Evolutionary conservation across 192 early-diverging fungal species (phyloP), one percentile per base, ranked within the genome.

Genomic region (Obelidium mucronatum): DNA sequence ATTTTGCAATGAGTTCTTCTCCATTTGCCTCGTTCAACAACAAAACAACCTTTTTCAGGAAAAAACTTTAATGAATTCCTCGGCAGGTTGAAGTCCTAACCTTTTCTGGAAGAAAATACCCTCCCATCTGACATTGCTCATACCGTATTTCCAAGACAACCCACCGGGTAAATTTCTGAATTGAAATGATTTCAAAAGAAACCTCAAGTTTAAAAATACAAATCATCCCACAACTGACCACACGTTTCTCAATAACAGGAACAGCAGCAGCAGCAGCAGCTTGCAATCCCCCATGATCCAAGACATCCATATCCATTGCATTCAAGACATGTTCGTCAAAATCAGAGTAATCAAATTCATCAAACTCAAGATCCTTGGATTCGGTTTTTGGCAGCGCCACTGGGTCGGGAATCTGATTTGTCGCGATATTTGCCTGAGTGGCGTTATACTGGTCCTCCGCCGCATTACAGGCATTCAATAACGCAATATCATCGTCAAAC

Each of bases 131-230:
- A n/a, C 30, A 4, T 40, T 83, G 48, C 28, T 78, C 58, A 13
- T 19, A 48, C 5, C 40, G 67, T 11, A 85, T 66, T 65, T 86
- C 77, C 15, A 83, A 55, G 0, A 86, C 84, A 3, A 83, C 58
- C 58, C 81, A 82, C 62, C 84, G 77, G 19, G 15, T 31, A 62
- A 74, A 82, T 31, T 62, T 79, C 76, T 59, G 35, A 67, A 53
- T 15, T 30, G 76, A 13, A 35, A 24, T 24, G 73, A 1, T 31
- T 4, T 72, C 24, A 55, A 5, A n/a, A 59, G 2, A 22, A 35
- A 58, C 55, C 24, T 30, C 15, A 24, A 24, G 15, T 59, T 8
- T 33, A 11, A 33, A 59, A 59, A 1, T 13, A 54, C 40, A 71
- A 40, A 67, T 44, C 24, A 37, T 42, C 66, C 5, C n/a, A 17